Evolutionary conservation across 805 yeast genomes (phyloP).

Genomic region (Kuraishia capsulata): DNA sequence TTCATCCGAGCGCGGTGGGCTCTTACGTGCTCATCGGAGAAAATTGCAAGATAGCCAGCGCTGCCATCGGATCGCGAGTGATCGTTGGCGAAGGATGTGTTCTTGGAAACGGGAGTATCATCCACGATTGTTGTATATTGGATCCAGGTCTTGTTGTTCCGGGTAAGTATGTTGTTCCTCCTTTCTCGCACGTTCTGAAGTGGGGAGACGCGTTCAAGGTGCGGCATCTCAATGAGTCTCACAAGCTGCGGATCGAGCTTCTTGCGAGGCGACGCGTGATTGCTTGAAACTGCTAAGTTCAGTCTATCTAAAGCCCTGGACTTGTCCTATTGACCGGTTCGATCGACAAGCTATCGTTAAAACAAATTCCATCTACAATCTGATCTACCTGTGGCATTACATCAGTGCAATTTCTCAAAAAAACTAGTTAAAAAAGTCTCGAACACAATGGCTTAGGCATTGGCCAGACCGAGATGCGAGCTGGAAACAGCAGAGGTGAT

Average conservation of each 20-base stretch:
- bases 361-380: no score
- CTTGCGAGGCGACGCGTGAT: not conserved
- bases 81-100: slow-evolving; percentile 31
- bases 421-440: not conserved
- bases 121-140: slow-evolving; percentile 45
- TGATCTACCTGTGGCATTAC: no score
- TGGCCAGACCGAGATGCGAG: not conserved
- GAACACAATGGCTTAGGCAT: not conserved
- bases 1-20: slow-evolving; percentile 28
- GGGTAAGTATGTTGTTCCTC: slow-evolving; percentile 36
- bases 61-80: slow-evolving; percentile 40
- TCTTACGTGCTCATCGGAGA: slow-evolving; percentile 35
- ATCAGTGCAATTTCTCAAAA: no score
- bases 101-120: slow-evolving; percentile 25
- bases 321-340: no score
- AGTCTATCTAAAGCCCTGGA: no score
- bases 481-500: not conserved
- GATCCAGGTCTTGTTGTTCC: slow-evolving; percentile 32
- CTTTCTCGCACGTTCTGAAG: slow-evolving; percentile 32
- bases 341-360: no score
- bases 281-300: not conserved
- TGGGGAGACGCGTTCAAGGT: not conserved
- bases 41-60: slow-evolving; percentile 22
- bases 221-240: slow-evolving; percentile 1
- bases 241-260: slow-evolving; percentile 1